Percentiles rank a stretch among this genome's conserved stretches.
phyloP scores from a whole-genome alignment of 2,329 filamentous ascomycete genomes.

The Monosporascus sp. region DNA sequence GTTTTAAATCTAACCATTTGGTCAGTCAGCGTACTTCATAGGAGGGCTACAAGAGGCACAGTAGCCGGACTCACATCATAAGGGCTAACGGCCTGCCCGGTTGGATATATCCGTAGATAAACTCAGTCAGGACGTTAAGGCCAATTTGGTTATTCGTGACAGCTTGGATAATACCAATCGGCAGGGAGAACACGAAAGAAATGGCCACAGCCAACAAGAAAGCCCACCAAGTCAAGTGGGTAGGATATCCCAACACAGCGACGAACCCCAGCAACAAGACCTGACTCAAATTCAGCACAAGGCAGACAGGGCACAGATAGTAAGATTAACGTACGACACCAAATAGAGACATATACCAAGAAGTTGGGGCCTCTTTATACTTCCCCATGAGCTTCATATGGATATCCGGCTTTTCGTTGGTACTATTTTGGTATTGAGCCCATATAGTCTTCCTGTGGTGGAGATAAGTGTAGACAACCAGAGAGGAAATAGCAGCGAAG shows the following conservation, averaged over 20 bases:
- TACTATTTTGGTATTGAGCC: slow-evolving; percentile 54
- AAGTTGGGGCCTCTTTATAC: slow-evolving; percentile 57
- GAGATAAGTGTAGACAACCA: slow-evolving; percentile 63
- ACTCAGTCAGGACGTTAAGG: slow-evolving; percentile 70
- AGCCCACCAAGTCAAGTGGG: slow-evolving; percentile 67
- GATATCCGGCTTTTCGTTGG: slow-evolving; percentile 54
- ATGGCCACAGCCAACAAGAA: slow-evolving; percentile 63
- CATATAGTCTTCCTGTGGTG: slow-evolving; percentile 64
- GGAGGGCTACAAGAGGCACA: neutral
- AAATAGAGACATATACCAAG: slow-evolving; percentile 59
- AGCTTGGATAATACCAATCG: slow-evolving; percentile 65
- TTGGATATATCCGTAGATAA: slow-evolving; percentile 70
- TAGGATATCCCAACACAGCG: slow-evolving; percentile 55
- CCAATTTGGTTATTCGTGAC: slow-evolving; percentile 66
- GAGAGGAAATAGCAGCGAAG: slow-evolving; percentile 64
- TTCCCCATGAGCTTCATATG: slow-evolving; percentile 53
- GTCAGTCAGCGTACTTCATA: slow-evolving; percentile 10
- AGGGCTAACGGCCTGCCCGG: slow-evolving; percentile 65
- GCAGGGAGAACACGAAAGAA: slow-evolving; percentile 57
- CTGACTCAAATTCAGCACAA: slow-evolving; percentile 24
- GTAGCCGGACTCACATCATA: slow-evolving; percentile 52
- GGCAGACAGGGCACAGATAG: neutral
- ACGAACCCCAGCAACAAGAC: slow-evolving; percentile 49
- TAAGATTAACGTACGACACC: slow-evolving; percentile 36
- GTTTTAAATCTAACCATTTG: slow-evolving; percentile 49